A percentile compares a stretch with the other conserved stretches of the same genome.
Conservation (phyloP, 2,329 filamentous ascomycete species). For the Intubia oerlemansii region DNA sequence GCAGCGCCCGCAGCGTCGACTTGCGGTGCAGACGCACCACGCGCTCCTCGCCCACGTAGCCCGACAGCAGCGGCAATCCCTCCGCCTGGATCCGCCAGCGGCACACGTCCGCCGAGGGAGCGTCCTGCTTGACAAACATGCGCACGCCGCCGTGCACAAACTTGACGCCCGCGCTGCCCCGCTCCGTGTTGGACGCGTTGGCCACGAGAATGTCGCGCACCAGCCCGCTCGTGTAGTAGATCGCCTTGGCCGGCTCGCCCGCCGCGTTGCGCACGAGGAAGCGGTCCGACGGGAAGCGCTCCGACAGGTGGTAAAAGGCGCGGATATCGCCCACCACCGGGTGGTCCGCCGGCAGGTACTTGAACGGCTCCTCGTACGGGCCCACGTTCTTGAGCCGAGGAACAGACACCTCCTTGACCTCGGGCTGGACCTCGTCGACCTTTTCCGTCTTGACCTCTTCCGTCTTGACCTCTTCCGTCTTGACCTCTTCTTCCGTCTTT, state of each 20-base stretch:
- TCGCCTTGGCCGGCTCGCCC: conserved; percentile 75
- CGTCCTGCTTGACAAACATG: conserved; percentile 98
- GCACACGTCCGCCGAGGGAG: conserved; percentile 68
- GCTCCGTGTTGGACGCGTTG: conserved; percentile 51
- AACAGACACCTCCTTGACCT: not conserved
- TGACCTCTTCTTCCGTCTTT: conserved; percentile 3
- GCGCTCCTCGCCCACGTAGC: conserved; percentile 64
- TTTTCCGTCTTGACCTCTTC: conserved; percentile 4
- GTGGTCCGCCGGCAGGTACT: conserved; percentile 59
- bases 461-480: conserved; percentile 4
- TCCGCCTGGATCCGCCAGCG: conserved; percentile 92
- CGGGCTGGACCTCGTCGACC: conserved; percentile 1
- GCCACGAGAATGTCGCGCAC: conserved; percentile 65
- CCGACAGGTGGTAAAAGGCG: conserved; percentile 65
- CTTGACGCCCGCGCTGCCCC: conserved; percentile 37
- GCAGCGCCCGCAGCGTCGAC: conserved; percentile 58
- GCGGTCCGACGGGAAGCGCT: conserved; percentile 69
- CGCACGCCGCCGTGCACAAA: conserved; percentile 95
- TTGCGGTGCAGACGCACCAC: conserved; percentile 56
- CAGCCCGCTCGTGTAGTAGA: conserved; percentile 83
- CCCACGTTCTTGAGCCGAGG: conserved; percentile 22
- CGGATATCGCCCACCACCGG: conserved; percentile 58
- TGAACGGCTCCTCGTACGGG: conserved; percentile 77
- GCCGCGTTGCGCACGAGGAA: conserved; percentile 92
- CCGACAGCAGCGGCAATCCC: conserved; percentile 75